Evolutionary conservation across 345 rosid genomes (phyloP), one percentile per base, ranked within the genome.

Genomic region (Anacardium occidentale): DNA sequence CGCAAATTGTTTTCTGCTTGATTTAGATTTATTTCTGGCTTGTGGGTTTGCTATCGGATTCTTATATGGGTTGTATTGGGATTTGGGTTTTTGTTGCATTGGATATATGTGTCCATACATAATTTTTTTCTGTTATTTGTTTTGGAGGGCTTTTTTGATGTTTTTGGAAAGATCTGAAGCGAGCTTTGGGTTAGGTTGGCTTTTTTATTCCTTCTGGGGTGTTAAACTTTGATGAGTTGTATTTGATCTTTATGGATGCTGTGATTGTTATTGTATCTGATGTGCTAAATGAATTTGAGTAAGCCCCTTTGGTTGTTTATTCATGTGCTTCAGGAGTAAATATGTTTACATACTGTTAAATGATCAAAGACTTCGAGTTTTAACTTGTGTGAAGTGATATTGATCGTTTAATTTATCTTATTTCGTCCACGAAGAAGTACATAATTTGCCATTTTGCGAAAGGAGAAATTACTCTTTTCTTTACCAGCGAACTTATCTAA

Each of bases 21-120:
- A 73, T 75, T 83, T 80, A 61, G 83, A 86, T 79, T 83, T 50
- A 37, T 37, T 37, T 37, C 8, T 37, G 8, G 5, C 7, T 37
- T 37, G 42, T 37, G 42, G 42, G 42, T 24, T 18, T 14, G 8
- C 32, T 29, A 29, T 29, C 32, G 32, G 32, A 29, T 29, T 29
- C 32, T 57, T 66, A 22, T 10, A 52, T 21, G 22, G n/a, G 62
- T 61, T 55, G 20, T 68, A 50, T 26, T 21, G 48, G 56, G 24
- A 52, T 70, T 78, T n/a, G 60, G 48, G 24, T 18, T 59, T 70
- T 52, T 47, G 18, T 24, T 47, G 37, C 42, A 18, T n/a, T 61
- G 24, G 17, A 18, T 24, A 22, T 10, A 24, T 18, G 12, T 26
- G 54, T 37, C 1, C 9, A 5, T 37, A 34, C 4, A 2, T 34